These are phyloP conservation scores for Mycena filopes DNA, from an alignment of 768 basidiomycete genomes.

Conservation along the genomic window DNA sequence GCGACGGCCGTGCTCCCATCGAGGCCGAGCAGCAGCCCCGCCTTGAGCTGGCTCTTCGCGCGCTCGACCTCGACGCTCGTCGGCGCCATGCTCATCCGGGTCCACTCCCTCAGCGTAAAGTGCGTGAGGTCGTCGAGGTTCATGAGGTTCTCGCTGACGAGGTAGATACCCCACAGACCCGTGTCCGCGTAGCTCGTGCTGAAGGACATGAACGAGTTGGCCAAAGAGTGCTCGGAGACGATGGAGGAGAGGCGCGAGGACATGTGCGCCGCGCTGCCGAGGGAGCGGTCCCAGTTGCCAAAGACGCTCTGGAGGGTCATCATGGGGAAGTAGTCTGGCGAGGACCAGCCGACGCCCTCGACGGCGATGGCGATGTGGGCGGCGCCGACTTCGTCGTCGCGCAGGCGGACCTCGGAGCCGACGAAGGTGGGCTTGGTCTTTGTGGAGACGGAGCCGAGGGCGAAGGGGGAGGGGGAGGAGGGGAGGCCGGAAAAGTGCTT, in stretches of 20 bases:
- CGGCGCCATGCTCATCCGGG: slow-evolving; percentile 91
- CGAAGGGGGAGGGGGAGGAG: slow-evolving; percentile 86
- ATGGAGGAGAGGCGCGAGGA: slow-evolving; percentile 93
- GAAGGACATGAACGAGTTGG: slow-evolving; percentile 99
- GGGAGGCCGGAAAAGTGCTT: slow-evolving; percentile 93
- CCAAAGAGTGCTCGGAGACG: slow-evolving; percentile 92
- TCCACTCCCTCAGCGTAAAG: slow-evolving; percentile 96
- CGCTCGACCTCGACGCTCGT: slow-evolving; percentile 91
- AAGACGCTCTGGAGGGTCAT: slow-evolving; percentile 97
- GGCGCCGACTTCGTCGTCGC: slow-evolving; percentile 90
- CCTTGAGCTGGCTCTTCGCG: slow-evolving; percentile 98
- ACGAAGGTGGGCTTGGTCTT: slow-evolving; percentile 85
- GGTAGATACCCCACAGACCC: slow-evolving; percentile 98
- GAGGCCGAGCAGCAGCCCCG: slow-evolving; percentile 86
- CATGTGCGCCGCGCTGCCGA: slow-evolving; percentile 89
- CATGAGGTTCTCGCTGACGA: slow-evolving; percentile 93
- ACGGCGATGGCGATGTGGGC: slow-evolving; percentile 97
- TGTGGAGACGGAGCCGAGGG: slow-evolving; percentile 77
- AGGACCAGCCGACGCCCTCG: slow-evolving; percentile 97
- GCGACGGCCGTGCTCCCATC: slow-evolving; percentile 98
- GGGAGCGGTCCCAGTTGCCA: slow-evolving; percentile 99
- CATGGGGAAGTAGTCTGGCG: slow-evolving; percentile 99
- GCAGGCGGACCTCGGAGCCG: slow-evolving; percentile 94
- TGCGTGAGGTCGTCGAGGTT: slow-evolving; percentile 95
- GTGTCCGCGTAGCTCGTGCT: slow-evolving; percentile 99